Evolutionary conservation across 2,329 filamentous ascomycete species (phyloP).

Genomic region (Clarireedia hainanense): DNA sequence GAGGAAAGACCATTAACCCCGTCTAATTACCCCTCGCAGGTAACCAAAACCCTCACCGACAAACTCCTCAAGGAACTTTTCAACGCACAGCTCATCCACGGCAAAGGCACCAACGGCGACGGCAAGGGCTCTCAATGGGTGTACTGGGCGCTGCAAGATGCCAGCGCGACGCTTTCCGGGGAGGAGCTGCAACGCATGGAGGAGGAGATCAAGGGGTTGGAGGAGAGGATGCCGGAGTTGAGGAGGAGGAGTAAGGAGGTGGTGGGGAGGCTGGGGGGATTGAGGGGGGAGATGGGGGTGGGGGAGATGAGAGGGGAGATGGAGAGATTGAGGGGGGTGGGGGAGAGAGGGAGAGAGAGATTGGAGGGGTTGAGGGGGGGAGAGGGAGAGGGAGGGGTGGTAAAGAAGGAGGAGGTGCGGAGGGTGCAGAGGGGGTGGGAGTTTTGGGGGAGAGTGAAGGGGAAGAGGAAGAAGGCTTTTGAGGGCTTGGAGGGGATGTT

Average conservation of each 20-base stretch:
- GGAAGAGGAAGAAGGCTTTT: slow-evolving; percentile 26
- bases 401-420: slow-evolving; percentile 40
- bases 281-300: slow-evolving; percentile 41
- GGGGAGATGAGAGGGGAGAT: slow-evolving; percentile 37
- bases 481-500: slow-evolving; percentile 32
- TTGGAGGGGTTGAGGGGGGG: slow-evolving; percentile 33
- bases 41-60: slow-evolving; percentile 41
- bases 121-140: slow-evolving; percentile 28
- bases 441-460: slow-evolving; percentile 15
- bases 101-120: slow-evolving; percentile 31
- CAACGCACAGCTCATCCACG: slow-evolving; percentile 50
- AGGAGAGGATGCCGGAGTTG: slow-evolving; percentile 33
- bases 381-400: slow-evolving; percentile 31
- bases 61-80: slow-evolving; percentile 57
- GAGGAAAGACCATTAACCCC: neutral
- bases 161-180: slow-evolving; percentile 26
- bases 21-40: slow-evolving; percentile 7
- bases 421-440: slow-evolving; percentile 34
- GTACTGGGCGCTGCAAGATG: slow-evolving; percentile 26
- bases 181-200: slow-evolving; percentile 43
- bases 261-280: slow-evolving; percentile 37
- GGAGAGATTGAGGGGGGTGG: slow-evolving; percentile 33
- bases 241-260: slow-evolving; percentile 32
- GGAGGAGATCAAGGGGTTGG: slow-evolving; percentile 33
- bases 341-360: slow-evolving; percentile 27